These are phyloP conservation scores for Phallus indusiatus DNA, from an alignment of 768 basidiomycete genomes.

Conservation along the genomic window DNA sequence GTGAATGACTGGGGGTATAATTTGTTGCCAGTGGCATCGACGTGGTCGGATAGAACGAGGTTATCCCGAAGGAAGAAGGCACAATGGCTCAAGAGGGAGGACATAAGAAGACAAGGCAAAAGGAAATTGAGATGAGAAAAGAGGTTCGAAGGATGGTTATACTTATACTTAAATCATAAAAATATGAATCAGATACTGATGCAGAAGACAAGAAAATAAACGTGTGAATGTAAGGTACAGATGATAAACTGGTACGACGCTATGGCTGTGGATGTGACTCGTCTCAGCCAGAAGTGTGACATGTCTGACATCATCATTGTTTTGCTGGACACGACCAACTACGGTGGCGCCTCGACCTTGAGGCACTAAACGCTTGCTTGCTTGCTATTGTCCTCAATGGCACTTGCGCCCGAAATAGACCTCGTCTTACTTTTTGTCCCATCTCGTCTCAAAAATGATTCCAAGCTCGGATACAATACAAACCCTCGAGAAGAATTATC, in stretches of 20 bases:
- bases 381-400: background rate
- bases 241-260: background rate
- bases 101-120: background rate
- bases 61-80: background rate
- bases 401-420: slow-evolving; percentile 48
- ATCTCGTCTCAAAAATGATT: slow-evolving; percentile 41
- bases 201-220: background rate
- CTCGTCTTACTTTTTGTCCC: slow-evolving; percentile 61
- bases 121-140: background rate
- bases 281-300: background rate
- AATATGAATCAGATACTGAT: background rate
- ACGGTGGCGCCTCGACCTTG: background rate
- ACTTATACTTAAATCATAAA: background rate
- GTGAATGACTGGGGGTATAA: slow-evolving; percentile 7
- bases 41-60: background rate
- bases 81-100: background rate
- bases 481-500: slow-evolving; percentile 65
- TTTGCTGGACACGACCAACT: no score
- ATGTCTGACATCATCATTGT: background rate
- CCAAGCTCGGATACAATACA: slow-evolving; percentile 48
- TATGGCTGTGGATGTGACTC: background rate
- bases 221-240: background rate
- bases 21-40: background rate
- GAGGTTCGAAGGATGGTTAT: background rate
- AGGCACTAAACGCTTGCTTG: background rate